Percentiles rank a stretch among this genome's conserved stretches.
Evolutionary conservation across 2,329 filamentous ascomycete genomes (phyloP).

Genomic region (Hortaea sp.): DNA sequence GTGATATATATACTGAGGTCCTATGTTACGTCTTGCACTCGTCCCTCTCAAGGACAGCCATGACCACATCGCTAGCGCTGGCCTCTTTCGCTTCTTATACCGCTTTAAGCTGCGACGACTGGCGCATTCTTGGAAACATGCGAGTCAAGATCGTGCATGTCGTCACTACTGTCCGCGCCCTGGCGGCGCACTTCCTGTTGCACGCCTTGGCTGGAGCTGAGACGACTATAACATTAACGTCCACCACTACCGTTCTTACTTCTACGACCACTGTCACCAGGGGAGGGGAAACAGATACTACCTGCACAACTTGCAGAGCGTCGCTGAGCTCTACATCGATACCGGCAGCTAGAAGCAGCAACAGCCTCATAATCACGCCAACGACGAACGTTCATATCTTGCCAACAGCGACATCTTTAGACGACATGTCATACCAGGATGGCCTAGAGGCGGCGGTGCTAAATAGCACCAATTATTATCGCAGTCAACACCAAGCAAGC

Average conservation of each 20-base stretch:
- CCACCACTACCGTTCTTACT: conserved; percentile 14
- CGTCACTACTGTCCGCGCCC: conserved; percentile 8
- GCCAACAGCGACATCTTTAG: conserved; percentile 2
- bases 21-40: too few species aligned
- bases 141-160: conserved; percentile 1
- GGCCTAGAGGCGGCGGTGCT: conserved; percentile 13
- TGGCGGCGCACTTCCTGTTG: conserved; percentile 9
- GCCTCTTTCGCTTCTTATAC: not conserved
- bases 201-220: not conserved
- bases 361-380: not conserved
- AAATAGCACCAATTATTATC: conserved; percentile 25
- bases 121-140: not conserved
- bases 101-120: not conserved
- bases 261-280: conserved; percentile 12
- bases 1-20: too few species aligned
- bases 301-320: conserved; percentile 3
- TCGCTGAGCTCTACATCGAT: conserved; percentile 1
- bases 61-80: not conserved
- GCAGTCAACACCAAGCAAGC: conserved; percentile 13
- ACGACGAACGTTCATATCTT: not conserved
- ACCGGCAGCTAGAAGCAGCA: not conserved
- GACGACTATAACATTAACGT: conserved; percentile 10
- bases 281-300: not conserved
- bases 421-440: conserved; percentile 8
- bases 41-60: too few species aligned